Percentiles rank a stretch among this genome's conserved stretches.
Conservation (phyloP, 75 land plant genomes). For the Gnetum montanum region DNA sequence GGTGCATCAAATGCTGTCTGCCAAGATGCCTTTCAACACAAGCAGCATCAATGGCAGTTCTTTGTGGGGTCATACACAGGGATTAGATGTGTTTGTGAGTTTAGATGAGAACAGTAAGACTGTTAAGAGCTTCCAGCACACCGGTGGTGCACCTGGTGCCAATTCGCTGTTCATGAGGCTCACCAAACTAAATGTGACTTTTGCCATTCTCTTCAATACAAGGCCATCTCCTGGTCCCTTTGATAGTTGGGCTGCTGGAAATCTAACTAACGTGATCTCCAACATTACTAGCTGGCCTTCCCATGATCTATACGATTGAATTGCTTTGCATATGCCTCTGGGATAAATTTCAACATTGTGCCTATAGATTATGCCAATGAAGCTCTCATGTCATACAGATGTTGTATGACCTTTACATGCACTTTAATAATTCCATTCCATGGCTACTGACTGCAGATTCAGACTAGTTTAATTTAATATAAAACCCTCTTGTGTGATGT, state of each 20-base stretch:
- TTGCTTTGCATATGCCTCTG: no score
- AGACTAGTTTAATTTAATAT: no score
- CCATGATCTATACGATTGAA: neutral
- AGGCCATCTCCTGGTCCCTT: neutral
- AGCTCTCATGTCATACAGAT: no score
- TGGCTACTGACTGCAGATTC: no score
- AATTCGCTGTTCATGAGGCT: neutral
- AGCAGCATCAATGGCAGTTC: neutral
- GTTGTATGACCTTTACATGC: no score
- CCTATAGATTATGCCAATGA: no score
- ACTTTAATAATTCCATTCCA: no score
- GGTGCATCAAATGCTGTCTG: neutral
- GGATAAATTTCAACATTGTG: no score
- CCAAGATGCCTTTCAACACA: neutral
- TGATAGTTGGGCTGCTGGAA: neutral
- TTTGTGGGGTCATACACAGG: no score
- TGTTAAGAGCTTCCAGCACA: neutral
- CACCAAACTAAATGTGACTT: neutral
- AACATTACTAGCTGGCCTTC: neutral
- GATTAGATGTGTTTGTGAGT: slow-evolving; percentile 6
- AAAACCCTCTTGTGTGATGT: no score
- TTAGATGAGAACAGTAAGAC: neutral
- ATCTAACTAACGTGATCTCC: neutral
- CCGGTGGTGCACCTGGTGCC: neutral
- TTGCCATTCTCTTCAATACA: neutral